phyloP scores from a whole-genome alignment of 176 grass and related monocot genomes.

The Pontederia paniculata region DNA sequence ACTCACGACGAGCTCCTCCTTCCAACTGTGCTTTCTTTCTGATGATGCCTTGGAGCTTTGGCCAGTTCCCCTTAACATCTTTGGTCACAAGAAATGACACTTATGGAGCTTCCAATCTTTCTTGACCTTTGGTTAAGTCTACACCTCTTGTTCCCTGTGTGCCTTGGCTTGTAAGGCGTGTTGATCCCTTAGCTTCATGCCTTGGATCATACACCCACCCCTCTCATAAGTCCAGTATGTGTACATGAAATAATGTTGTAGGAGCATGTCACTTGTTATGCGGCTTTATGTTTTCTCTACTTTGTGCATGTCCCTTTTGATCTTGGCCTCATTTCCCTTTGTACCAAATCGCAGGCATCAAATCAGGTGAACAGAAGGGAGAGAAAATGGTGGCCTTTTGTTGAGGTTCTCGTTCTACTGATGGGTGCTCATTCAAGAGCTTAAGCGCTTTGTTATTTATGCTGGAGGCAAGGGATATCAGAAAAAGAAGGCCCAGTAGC shows the following conservation, averaged over 20 bases:
- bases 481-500: constrained; percentile 66
- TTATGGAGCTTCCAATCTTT: constrained; percentile 15
- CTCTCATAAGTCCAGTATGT: too few species aligned
- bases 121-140: constrained; percentile 15
- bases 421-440: neutral
- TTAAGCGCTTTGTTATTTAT: constrained; percentile 42
- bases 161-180: neutral
- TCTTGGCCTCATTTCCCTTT: neutral
- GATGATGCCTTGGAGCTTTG: neutral
- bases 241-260: constrained; percentile 74
- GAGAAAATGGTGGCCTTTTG: constrained; percentile 21
- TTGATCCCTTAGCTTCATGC: too few species aligned
- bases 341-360: constrained; percentile 19
- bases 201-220: too few species aligned
- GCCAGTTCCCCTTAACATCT: constrained; percentile 6
- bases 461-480: constrained; percentile 81
- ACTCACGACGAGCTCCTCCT: neutral
- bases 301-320: neutral
- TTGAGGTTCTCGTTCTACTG: neutral
- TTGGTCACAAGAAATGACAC: constrained; percentile 80
- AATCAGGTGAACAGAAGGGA: constrained; percentile 26
- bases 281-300: too few species aligned
- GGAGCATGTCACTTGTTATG: neutral
- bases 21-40: constrained; percentile 4
- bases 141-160: neutral